A percentile compares a stretch with the other conserved stretches of the same genome.
Conservation (phyloP, 176 grass and related monocot genomes). For the Oryza punctata region DNA sequence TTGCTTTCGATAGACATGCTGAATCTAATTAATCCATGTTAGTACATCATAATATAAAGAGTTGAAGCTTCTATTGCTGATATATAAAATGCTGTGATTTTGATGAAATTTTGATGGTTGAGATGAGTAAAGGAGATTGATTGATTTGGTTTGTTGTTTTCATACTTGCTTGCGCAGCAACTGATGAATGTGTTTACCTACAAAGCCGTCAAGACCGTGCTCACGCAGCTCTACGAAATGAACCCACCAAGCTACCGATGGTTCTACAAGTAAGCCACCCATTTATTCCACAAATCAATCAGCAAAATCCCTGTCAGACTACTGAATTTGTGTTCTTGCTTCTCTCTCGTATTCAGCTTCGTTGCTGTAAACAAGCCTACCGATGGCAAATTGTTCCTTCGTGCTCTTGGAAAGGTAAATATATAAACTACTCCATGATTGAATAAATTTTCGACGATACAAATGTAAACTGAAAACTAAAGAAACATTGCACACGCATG, state of each 20-base stretch:
- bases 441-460: not conserved
- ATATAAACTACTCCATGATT: not conserved
- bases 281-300: not conserved
- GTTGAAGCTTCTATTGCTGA: not conserved
- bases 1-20: not conserved
- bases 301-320: not conserved
- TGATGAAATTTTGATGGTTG: not conserved
- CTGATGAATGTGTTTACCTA: slow-evolving; percentile 90
- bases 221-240: slow-evolving; percentile 95
- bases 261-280: slow-evolving; percentile 71
- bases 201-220: slow-evolving; percentile 87
- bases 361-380: slow-evolving; percentile 75
- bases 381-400: slow-evolving; percentile 78
- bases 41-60: not conserved
- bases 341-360: slow-evolving; percentile 45
- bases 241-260: slow-evolving; percentile 91
- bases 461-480: not conserved
- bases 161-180: slow-evolving; percentile 49
- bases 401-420: slow-evolving; percentile 70
- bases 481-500: not conserved
- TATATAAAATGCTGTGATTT: not conserved
- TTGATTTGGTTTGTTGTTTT: not conserved
- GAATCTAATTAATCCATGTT: not conserved
- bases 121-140: not conserved
- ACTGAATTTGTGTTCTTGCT: not conserved